These are phyloP conservation scores for Sugiyamaella paludigena DNA, from an alignment of 1,139 yeast species.

Conservation along the genomic window DNA sequence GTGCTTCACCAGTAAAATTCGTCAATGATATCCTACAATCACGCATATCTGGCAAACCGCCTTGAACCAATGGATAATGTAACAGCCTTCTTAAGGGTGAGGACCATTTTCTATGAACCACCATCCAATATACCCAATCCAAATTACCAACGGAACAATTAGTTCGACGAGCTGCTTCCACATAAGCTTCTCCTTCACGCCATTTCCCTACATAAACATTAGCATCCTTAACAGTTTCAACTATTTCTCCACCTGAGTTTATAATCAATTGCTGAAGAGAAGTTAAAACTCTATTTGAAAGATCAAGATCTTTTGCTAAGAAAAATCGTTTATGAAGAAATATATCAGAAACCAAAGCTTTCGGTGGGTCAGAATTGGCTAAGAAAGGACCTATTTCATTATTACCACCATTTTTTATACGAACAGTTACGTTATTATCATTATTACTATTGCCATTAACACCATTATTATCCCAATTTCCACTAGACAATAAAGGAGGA, in stretches of 20 bases:
- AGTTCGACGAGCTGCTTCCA: constrained; percentile 37
- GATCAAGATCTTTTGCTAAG: constrained; percentile 36
- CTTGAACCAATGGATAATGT: constrained; percentile 66
- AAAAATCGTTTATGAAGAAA: constrained; percentile 35
- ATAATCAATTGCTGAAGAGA: constrained; percentile 39
- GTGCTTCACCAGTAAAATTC: constrained; percentile 80
- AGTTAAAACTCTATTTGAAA: constrained; percentile 35
- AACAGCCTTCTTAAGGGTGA: constrained; percentile 58
- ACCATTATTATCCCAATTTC: neutral
- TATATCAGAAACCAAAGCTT: constrained; percentile 19
- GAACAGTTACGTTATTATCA: neutral
- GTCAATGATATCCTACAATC: constrained; percentile 63
- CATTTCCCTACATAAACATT: constrained; percentile 67
- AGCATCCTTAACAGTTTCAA: constrained; percentile 38
- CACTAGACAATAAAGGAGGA: constrained; percentile 19
- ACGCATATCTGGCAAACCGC: constrained; percentile 52
- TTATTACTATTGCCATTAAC: too few species aligned
- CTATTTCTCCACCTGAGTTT: constrained; percentile 43
- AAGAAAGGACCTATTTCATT: constrained; percentile 3
- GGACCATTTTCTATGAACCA: constrained; percentile 55
- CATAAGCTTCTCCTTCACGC: constrained; percentile 57
- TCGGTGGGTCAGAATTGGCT: constrained; percentile 4
- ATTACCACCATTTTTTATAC: neutral
- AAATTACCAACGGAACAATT: constrained; percentile 57
- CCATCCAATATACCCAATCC: constrained; percentile 70